Base-by-base conservation (phyloP, 176 grass and related monocot genomes). In the Ensete glaucum region DNA sequence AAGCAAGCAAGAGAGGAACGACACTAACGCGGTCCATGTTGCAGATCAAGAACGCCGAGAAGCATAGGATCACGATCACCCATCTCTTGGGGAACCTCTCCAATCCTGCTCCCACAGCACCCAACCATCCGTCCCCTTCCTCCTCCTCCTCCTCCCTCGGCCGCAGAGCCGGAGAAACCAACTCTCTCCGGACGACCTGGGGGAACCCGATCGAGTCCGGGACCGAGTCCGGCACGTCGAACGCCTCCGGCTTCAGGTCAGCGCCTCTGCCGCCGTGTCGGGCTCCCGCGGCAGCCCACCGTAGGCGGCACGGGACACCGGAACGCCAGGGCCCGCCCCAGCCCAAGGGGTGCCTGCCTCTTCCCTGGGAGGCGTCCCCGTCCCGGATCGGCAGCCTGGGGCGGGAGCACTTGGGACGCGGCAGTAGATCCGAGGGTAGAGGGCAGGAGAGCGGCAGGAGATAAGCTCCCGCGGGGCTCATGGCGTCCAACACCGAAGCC, bases 11-110 rank as follows among this genome's bases (percentile, higher is more conserved):
- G 57, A 62, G 20, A 43, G 34, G 34, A 43, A 43, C 34, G 34
- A 43, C 34, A 74, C 91, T 62, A 81, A 96, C 94, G 3, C 90
- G 85, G 72, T 98, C 90, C 94, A 93, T 98, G 88, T 98, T 98
- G 84, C 90, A 98, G 76, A 98, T 72, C 53, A 98, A 83, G 80
- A 98, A 98, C 13, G 88, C 86, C 67, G 90, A 98, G 88, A 98
- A 98, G 84, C 94, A 93, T 54, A 98, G 87, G 66, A 98, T 84
- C 43, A 93, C 90, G 25, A 93, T 93, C 69, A 76, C 81, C 94
- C 90, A 98, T 24, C 90, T 80, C 84, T 98, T 93, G 1, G 94
- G 90, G 57, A 98, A 82, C 80, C 26, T 26, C 56, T 75, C 81
- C 57, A 84, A 57, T 62, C 43, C 78, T 5, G 25, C 17, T 20